Base-by-base conservation (phyloP, 352 stramenopile genomes). In the Globisporangium cystogenes region DNA sequence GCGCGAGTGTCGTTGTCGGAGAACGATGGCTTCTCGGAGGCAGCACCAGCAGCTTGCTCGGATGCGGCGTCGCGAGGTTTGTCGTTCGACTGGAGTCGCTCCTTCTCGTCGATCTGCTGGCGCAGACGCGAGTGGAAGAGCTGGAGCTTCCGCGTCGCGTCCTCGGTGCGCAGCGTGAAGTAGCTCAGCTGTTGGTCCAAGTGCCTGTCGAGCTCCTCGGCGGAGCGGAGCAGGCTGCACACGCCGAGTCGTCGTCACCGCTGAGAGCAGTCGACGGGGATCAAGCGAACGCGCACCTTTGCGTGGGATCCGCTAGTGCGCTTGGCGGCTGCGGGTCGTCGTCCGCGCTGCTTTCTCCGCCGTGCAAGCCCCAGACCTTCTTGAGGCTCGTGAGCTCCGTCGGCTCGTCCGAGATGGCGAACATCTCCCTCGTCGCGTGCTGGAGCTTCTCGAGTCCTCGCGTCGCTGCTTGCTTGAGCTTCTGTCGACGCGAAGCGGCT, bases 321-420 rank as follows among this genome's bases (percentile, higher is more conserved):
- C 7, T 16, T 40, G 16, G 31, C 18, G 6, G 52, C 53, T 18
- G 27, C 21, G 14, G 20, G 41, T 59, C 24, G 8, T 56, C 29
- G 3, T 54, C 36, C 23, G 26, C 40, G 23, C 26, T 20, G 5
- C 33, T 39, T 12, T 39, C 33, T 16, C 51, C 31, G 23, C 51
- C 24, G 3, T 69, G 59, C 18, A 85, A 48, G 2, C 75, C 75
- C 77, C 77, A 88, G 12, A 76, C 74, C 44, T 64, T 74, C 36
- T 75, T 74, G 37, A 88, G 59, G 41, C 70, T 67, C 1, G 59
- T 66, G 18, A 88, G 64, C 44, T 84, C 67, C 15, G 72, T 57
- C 4, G 60, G 47, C 29, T 78, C 63, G 51, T 86, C 67, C 0
- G 64, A 48, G 33, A 71, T 67, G 1, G 61, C 31, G 23, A 85